Evolutionary conservation across 2,329 filamentous ascomycete species (phyloP), one percentile per base, ranked within the genome.

Genomic region (Neocatenulostroma microsporum): DNA sequence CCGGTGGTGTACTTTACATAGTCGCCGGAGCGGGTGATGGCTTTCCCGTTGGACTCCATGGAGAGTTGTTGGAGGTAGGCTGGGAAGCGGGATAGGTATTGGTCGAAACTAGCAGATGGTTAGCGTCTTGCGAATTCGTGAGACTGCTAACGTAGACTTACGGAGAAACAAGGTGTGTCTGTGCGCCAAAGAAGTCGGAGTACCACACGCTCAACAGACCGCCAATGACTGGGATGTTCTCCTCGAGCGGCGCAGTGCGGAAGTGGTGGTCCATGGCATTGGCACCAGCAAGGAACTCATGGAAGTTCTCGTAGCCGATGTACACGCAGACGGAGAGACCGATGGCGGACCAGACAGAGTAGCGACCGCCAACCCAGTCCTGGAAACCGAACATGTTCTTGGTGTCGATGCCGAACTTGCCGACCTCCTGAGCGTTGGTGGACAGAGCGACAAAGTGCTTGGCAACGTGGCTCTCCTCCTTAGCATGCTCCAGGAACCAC

Each of bases 341-440:
- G 58, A 98, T 98, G 62, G 91, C 91, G 52, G 87, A 94, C 91
- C 91, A 98, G 50, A 98, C 91, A 42, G 87, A 94, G 77, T 98
- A 98, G 42, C 91, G 84, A 40, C 91, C 91, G 62, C 91, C 91
- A 35, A 96, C 89, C 91, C 91, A 98, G 67, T 84, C 93, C 67
- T 89, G 88, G 62, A 98, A 98, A 55, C 87, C 88, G 60, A 98
- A 98, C 91, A 98, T 98, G 76, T 96, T 98, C 76, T 89, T 89
- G 68, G 80, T 82, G 69, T 96, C 89, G 57, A 98, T 98, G 49
- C 91, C 91, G 57, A 98, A 98, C 74, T 96, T 96, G 68, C 84
- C 87, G 45, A 98, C 91, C 70, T 96, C 89, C 36, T 71, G 63
- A 68, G 89, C 84, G 68, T 98, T 98, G 63, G 91, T 98, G 33